Evolutionary conservation across 1,139 yeast species (phyloP).

Genomic region (Hansenula sp.): DNA sequence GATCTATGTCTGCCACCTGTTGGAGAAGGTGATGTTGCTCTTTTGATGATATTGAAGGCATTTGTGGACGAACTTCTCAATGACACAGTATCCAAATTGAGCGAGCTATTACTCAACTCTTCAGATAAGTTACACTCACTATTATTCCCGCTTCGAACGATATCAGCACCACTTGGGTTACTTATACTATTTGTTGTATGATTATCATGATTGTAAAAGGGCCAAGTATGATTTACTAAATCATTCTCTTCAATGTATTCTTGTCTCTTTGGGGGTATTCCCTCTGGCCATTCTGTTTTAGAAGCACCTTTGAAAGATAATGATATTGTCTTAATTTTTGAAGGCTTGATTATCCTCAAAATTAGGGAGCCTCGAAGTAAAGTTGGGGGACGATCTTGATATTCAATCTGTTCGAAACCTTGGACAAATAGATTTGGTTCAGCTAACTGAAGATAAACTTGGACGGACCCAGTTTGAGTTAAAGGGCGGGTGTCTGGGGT

Average conservation of each 20-base stretch:
- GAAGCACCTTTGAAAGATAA: constrained; percentile 69
- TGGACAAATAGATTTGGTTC: constrained; percentile 79
- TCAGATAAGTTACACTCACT: neutral
- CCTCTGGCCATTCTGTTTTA: constrained; percentile 98
- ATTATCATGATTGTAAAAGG: constrained; percentile 54
- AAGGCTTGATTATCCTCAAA: constrained; percentile 66
- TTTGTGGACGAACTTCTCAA: constrained; percentile 4
- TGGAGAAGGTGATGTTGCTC: constrained; percentile 23
- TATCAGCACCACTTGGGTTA: constrained; percentile 25
- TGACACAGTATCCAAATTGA: constrained; percentile 15
- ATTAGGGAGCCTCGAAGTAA: constrained; percentile 80
- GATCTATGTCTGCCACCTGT: constrained; percentile 11
- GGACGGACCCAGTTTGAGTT: constrained; percentile 30
- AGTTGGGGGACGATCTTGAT: constrained; percentile 70
- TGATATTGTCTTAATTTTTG: constrained; percentile 67
- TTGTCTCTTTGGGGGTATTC: constrained; percentile 84
- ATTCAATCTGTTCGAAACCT: constrained; percentile 72
- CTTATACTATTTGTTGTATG: constrained; percentile 1
- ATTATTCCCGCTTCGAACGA: constrained; percentile 10
- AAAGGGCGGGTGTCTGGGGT: constrained; percentile 28
- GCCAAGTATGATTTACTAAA: constrained; percentile 84
- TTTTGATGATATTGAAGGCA: constrained; percentile 17
- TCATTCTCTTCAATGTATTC: constrained; percentile 63
- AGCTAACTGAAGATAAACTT: constrained; percentile 44
- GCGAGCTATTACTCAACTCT: constrained; percentile 7